Evolutionary conservation across 306 rosid species (phyloP).

Genomic region (Malus fusca): DNA sequence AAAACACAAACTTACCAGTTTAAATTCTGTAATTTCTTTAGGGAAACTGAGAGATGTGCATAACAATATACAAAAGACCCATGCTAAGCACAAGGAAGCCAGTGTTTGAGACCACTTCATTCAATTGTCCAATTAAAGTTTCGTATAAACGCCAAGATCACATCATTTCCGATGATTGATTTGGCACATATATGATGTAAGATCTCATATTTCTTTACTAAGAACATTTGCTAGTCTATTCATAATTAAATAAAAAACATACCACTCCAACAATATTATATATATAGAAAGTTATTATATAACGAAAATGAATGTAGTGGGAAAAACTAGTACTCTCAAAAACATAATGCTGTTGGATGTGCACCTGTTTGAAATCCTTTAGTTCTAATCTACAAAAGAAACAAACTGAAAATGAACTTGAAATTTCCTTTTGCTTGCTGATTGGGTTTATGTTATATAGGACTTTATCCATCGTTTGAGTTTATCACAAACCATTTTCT

Average conservation of each 20-base stretch:
- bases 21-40: not conserved
- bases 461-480: not conserved
- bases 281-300: no score
- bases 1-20: not conserved
- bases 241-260: not conserved
- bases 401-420: not conserved
- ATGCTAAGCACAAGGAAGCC: not conserved
- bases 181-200: not conserved
- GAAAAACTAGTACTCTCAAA: not conserved
- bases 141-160: not conserved
- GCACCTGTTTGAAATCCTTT: not conserved
- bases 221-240: not conserved
- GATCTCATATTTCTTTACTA: not conserved
- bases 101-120: not conserved
- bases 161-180: not conserved
- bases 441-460: not conserved
- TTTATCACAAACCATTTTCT: not conserved
- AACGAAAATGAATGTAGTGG: not conserved
- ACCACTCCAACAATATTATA: not conserved
- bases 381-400: not conserved
- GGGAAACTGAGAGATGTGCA: not conserved
- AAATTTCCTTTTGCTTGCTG: not conserved
- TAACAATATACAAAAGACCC: not conserved
- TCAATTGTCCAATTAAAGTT: not conserved
- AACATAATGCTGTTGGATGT: not conserved